phyloP scores from a whole-genome alignment of 768 basidiomycete species.

The Mycena epipterygia region DNA sequence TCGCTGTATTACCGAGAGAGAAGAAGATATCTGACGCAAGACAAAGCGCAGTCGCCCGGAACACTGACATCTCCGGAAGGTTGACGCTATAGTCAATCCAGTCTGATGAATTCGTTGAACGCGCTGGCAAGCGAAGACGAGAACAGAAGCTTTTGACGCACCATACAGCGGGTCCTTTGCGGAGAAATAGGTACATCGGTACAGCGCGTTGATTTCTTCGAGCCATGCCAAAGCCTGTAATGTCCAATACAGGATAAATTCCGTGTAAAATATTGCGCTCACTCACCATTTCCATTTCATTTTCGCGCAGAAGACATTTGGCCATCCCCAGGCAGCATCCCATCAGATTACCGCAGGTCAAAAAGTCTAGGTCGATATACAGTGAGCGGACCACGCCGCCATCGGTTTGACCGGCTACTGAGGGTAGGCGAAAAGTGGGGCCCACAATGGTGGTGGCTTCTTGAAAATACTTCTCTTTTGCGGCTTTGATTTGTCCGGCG shows the following conservation, averaged over 20 bases:
- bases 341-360: not conserved
- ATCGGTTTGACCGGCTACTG: not conserved
- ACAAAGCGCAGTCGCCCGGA: not conserved
- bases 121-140: not conserved
- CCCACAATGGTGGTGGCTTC: not conserved
- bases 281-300: not conserved
- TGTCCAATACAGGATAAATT: not conserved
- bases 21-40: constrained; percentile 10
- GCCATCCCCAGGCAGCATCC: constrained; percentile 29
- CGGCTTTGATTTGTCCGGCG: not conserved
- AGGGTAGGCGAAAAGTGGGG: not conserved
- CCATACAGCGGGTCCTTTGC: constrained; percentile 7
- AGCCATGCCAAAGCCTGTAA: constrained; percentile 23
- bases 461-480: constrained; percentile 8
- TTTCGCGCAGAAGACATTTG: constrained; percentile 1
- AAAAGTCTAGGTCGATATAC: not conserved
- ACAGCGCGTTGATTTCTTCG: constrained; percentile 11
- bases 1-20: not conserved
- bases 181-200: constrained; percentile 4
- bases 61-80: constrained; percentile 10
- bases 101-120: not conserved
- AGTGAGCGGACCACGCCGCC: not conserved
- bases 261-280: not conserved
- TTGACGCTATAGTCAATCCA: not conserved
- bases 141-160: not conserved